Base-by-base conservation (phyloP, 805 yeast species). In the Grigorovia transvaalensis region DNA sequence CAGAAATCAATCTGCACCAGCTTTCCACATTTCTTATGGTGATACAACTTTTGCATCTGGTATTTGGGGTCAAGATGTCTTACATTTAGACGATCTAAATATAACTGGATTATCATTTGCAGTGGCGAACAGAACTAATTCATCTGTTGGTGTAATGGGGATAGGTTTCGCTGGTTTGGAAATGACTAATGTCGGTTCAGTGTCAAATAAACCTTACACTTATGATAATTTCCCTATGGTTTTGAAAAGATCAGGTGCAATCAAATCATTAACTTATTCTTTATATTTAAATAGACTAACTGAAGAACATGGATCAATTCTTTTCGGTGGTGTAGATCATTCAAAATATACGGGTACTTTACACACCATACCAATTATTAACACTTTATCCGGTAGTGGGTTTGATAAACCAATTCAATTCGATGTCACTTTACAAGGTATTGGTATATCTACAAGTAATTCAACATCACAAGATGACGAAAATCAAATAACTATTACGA, bases 151-250 rank as follows among this genome's bases (percentile, higher is more conserved):
- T 55, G 68, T 88, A 52, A 80, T 81, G 46, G 80, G 78, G 48
- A 65, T 74, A 8, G 71, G 76, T 3, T 73, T 84, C 35, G 68
- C 77, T 9, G 84, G 80, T 20, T 74, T 85, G 50, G 95, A 88
- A 66, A 72, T 77, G 2, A 83, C 89, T 2, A 68, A 69, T 54
- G 63, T 74, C 1, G 30, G 9, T 61, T 64, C 27, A 66, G 58
- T 62, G 27, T 9, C 48, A 7, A 27, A 43, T 17, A 17, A 18
- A 12, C 17, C 33, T 20, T 23, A 42, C 42, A 38, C 47, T 20
- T 56, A 56, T 42, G 51, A 48, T 13, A 59, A 59, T 49, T 57
- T 60, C 51, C 64, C 64, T 19, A 35, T 54, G 48, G 46, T 56
- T 23, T 49, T 60, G 33, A 57, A 55, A 40, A 45, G 51, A 9